Conservation (phyloP, 805 yeast genomes). For the Hanseniaspora osmophila region DNA sequence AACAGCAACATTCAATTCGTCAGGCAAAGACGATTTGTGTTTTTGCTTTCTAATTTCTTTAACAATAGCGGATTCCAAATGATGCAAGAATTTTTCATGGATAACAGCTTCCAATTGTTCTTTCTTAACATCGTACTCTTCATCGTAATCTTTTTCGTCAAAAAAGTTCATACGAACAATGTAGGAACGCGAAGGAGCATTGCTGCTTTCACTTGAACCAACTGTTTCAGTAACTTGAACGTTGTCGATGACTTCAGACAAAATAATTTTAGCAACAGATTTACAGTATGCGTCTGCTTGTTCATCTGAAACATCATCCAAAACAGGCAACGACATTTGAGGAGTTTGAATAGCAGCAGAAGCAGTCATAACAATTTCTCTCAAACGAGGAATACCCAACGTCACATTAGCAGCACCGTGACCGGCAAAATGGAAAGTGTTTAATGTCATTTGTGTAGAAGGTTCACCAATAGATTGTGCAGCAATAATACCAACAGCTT, state of each 20-base stretch:
- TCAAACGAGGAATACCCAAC: slow-evolving; percentile 97
- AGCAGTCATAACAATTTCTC: slow-evolving; percentile 99
- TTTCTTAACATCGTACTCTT: slow-evolving; percentile 78
- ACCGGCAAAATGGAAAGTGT: slow-evolving; percentile 97
- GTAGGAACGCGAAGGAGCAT: slow-evolving; percentile 52
- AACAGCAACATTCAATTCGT: slow-evolving; percentile 54
- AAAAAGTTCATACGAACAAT: slow-evolving; percentile 63
- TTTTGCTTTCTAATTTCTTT: slow-evolving; percentile 77
- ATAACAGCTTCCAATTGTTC: slow-evolving; percentile 63
- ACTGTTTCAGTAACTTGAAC: slow-evolving; percentile 82
- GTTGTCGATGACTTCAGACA: slow-evolving; percentile 79
- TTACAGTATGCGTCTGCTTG: slow-evolving; percentile 89
- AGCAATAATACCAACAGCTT: slow-evolving; percentile 95
- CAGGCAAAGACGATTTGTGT: slow-evolving; percentile 40
- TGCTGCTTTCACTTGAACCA: slow-evolving; percentile 37
- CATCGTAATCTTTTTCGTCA: slow-evolving; percentile 59
- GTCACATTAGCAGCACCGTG: slow-evolving; percentile 99
- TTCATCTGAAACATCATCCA: slow-evolving; percentile 64
- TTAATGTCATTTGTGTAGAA: slow-evolving; percentile 95
- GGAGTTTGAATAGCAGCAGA: slow-evolving; percentile 94
- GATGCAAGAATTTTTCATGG: slow-evolving; percentile 46
- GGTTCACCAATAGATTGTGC: slow-evolving; percentile 98
- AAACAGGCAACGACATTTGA: slow-evolving; percentile 87
- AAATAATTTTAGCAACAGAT: slow-evolving; percentile 67
- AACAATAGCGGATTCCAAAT: slow-evolving; percentile 56